Evolutionary conservation across 2,329 filamentous ascomycete species (phyloP), one percentile per base, ranked within the genome.

Genomic region (Periglandula ipomoeae): DNA sequence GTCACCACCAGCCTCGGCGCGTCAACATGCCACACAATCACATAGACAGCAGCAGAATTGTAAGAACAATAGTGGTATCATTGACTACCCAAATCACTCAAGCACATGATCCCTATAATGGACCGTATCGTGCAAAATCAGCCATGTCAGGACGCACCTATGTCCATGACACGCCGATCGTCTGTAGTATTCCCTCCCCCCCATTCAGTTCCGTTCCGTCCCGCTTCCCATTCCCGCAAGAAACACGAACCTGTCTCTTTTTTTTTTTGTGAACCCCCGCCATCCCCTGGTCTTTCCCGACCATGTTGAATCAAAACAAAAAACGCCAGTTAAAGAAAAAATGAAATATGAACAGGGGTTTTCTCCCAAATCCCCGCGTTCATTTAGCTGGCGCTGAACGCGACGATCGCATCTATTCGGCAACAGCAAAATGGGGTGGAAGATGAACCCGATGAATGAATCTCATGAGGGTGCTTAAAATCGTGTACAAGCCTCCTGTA

Each of bases 381-480:
- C n/a, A n/a, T n/a, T n/a, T n/a, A n/a, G n/a, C n/a, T n/a, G n/a
- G 30, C 11, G 30, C 30, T 32, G 30, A 32, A 15, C 30, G 30
- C n/a, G 30, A 32, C 30, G 30, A 10, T 4, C 11, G 30, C 30
- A 32, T 11, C 30, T 4, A 15, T 8, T 32, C 10, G 30, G 30
- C 30, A 32, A 32, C 30, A 32, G 30, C 34, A 38, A 32, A 15
- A 38, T 38, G n/a, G n/a, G n/a, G n/a, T 38, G 39, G 37, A 10
- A 13, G 20, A 19, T 22, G 3, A n/a, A 6, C 17, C 37, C n/a
- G 10, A 22, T 39, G 11, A 41, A 26, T 11, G 34, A 23, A 20
- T 20, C 10, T 45, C 24, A 23, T 56, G 34, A 48, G 45, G 37
- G 45, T 35, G 49, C 49, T 20, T 23, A 32, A 20, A 42, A 48